These are phyloP conservation scores for Boletellus ananiceps DNA, from an alignment of 768 basidiomycete species.

Conservation along the genomic window DNA sequence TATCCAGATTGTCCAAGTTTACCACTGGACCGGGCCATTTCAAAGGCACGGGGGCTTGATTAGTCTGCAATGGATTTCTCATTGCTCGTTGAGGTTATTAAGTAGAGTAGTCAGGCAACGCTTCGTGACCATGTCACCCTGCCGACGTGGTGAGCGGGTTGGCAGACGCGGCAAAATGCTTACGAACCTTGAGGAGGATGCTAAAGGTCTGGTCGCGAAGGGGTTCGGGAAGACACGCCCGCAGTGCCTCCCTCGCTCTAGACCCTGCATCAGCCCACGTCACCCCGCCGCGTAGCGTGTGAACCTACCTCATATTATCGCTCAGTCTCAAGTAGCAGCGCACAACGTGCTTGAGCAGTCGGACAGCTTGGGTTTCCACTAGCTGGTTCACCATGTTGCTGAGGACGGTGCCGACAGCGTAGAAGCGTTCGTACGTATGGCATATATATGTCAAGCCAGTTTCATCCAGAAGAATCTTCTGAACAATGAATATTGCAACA, in stretches of 20 bases:
- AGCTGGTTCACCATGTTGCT: constrained; percentile 99
- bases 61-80: constrained; percentile 1
- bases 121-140: constrained; percentile 99
- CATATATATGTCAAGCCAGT: constrained; percentile 98
- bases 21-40: constrained; percentile 17
- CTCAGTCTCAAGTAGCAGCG: constrained; percentile 94
- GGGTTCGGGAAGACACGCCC: constrained; percentile 94
- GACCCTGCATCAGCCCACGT: constrained; percentile 9
- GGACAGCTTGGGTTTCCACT: constrained; percentile 95
- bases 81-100: constrained; percentile 79
- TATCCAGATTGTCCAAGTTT: constrained; percentile 31
- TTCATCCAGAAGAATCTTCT: constrained; percentile 96
- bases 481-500: constrained; percentile 99
- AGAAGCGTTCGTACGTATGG: constrained; percentile 99
- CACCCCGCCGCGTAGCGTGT: constrained; percentile 7
- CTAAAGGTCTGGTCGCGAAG: constrained; percentile 92
- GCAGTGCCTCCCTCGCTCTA: constrained; percentile 92
- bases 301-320: constrained; percentile 84
- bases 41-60: constrained; percentile 17
- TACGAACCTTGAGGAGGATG: constrained; percentile 76
- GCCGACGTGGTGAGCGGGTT: constrained; percentile 12
- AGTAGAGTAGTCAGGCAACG: constrained; percentile 86
- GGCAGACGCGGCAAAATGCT: not conserved
- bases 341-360: constrained; percentile 96
- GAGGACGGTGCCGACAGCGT: constrained; percentile 96